These are phyloP conservation scores for Rhexocercosporidium sp. DNA, from an alignment of 2,329 filamentous ascomycete genomes.

Conservation along the genomic window DNA sequence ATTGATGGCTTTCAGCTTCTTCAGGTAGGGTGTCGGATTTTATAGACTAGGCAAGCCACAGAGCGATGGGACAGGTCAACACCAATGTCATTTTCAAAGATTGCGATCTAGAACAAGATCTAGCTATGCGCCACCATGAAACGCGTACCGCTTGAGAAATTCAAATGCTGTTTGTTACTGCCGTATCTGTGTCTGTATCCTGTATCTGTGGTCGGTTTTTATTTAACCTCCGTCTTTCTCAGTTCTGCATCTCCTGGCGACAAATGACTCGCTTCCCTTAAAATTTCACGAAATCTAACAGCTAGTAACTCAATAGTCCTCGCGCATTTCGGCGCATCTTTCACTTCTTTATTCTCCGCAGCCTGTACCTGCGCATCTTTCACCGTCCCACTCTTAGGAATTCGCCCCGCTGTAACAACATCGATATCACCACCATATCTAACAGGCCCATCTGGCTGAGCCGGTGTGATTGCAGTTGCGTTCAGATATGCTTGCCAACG, in stretches of 20 bases:
- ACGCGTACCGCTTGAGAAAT: neutral
- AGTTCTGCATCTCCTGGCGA: neutral
- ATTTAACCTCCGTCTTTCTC: neutral
- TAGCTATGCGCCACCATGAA: neutral
- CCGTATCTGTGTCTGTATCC: neutral
- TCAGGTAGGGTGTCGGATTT: neutral
- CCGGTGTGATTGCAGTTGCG: conserved; percentile 70
- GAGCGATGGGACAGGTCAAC: neutral
- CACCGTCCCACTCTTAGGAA: neutral
- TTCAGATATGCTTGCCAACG: conserved; percentile 76
- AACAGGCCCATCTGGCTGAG: neutral
- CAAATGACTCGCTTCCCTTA: conserved; percentile 10
- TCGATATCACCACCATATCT: conserved; percentile 12
- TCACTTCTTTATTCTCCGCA: conserved; percentile 4
- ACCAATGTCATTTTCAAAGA: neutral
- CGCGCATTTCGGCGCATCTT: conserved; percentile 8
- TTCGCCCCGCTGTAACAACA: conserved; percentile 5
- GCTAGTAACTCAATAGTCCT: conserved; percentile 11
- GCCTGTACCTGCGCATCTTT: conserved; percentile 6
- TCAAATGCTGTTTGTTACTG: too few species aligned
- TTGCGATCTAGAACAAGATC: neutral
- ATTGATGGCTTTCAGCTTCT: neutral
- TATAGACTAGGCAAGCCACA: neutral
- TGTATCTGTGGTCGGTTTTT: neutral
- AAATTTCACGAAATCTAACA: conserved; percentile 5